These are phyloP conservation scores for Solanum ossicruentum DNA, from an alignment of 257 asterid genomes.

Conservation along the genomic window DNA sequence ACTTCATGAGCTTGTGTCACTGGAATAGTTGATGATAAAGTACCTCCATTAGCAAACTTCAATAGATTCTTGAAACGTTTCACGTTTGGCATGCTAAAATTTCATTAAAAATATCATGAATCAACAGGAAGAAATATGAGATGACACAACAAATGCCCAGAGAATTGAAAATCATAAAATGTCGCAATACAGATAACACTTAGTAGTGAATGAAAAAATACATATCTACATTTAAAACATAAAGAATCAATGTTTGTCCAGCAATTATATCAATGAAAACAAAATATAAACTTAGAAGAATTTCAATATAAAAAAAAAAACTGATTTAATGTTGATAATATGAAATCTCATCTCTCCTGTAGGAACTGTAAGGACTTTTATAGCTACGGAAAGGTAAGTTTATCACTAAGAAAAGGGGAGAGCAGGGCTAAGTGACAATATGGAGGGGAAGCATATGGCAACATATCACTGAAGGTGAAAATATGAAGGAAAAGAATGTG, in stretches of 20 bases:
- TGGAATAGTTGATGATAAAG: neutral
- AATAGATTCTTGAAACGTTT: neutral
- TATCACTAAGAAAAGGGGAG: neutral
- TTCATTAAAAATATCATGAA: neutral
- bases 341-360: neutral
- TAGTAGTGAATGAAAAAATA: neutral
- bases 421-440: neutral
- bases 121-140: neutral
- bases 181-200: no score
- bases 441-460: neutral
- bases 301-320: neutral
- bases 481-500: neutral
- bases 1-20: neutral
- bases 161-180: neutral
- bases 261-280: neutral
- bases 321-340: neutral
- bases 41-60: neutral
- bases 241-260: neutral
- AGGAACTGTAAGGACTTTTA: neutral
- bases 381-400: neutral
- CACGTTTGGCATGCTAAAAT: neutral
- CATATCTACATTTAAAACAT: neutral
- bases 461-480: neutral
- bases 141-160: neutral
- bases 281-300: neutral